Percentiles rank a stretch among this genome's conserved stretches.
These are phyloP conservation scores for Mucor lusitanicus DNA, from an alignment of 371 early-diverging fungal species.

Conservation along the genomic window DNA sequence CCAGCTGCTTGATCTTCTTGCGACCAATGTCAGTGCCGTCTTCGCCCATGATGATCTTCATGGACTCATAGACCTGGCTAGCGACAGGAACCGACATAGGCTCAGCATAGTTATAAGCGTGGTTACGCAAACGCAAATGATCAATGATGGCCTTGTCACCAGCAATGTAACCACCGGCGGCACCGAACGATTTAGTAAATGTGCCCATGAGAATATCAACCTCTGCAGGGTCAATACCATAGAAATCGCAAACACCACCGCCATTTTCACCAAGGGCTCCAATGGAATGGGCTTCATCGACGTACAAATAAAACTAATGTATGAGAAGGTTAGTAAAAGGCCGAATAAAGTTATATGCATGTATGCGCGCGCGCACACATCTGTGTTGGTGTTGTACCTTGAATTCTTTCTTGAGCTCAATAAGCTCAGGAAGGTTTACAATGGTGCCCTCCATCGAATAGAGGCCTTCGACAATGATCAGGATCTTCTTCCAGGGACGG, in stretches of 20 bases:
- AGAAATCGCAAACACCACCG: conserved; percentile 95
- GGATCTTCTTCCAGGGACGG: conserved; percentile 98
- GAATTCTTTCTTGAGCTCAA: conserved; percentile 94
- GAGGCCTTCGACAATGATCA: conserved; percentile 98
- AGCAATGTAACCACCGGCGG: conserved; percentile 98
- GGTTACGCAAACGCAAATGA: conserved; percentile 80
- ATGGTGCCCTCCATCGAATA: conserved; percentile 99
- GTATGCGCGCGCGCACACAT: not conserved
- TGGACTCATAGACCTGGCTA: conserved; percentile 89
- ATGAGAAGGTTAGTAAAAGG: not conserved
- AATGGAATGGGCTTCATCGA: conserved; percentile 99
- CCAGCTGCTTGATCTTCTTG: conserved; percentile 80
- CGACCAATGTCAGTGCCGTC: conserved; percentile 86
- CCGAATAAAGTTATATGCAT: not conserved
- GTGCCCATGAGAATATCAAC: conserved; percentile 99
- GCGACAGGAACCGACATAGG: conserved; percentile 89
- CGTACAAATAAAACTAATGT: conserved; percentile 88
- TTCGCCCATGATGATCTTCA: conserved; percentile 73
- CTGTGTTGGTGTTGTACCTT: conserved; percentile 54
- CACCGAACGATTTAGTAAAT: conserved; percentile 99
- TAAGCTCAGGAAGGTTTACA: conserved; percentile 86
- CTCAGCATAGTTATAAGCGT: conserved; percentile 94
- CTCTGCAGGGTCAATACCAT: conserved; percentile 85
- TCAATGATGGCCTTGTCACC: conserved; percentile 79
- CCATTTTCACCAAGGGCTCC: conserved; percentile 95